These are phyloP conservation scores for Nyctanthes arbortristis DNA, from an alignment of 257 asterid genomes.

Conservation along the genomic window DNA sequence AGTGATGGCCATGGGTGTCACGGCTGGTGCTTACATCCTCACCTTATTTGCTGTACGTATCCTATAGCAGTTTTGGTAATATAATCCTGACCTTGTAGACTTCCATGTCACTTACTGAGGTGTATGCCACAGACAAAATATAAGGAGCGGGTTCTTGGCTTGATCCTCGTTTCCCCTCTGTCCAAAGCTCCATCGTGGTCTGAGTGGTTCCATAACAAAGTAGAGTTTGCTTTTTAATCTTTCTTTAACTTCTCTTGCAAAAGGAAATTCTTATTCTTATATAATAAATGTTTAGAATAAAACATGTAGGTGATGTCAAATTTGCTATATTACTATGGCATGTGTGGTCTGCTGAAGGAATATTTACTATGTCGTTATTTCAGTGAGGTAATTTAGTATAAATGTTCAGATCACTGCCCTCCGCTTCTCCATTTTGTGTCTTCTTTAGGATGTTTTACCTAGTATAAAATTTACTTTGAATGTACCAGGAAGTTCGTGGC, in stretches of 20 bases:
- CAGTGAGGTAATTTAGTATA: conserved; percentile 72
- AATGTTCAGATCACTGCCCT: too few relatives aligned
- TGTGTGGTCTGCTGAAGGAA: conserved; percentile 80
- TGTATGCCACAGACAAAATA: conserved; percentile 60
- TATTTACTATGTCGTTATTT: conserved; percentile 74
- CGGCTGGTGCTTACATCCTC: conserved; percentile 92
- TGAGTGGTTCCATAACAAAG: conserved; percentile 93
- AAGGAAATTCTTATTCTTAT: conserved; percentile 11
- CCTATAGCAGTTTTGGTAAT: conserved; percentile 3
- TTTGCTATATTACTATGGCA: conserved; percentile 79
- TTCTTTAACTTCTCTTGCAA: not conserved
- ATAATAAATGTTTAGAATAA: conserved; percentile 15
- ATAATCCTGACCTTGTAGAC: conserved; percentile 9
- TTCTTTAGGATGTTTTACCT: not conserved
- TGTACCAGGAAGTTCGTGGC: conserved; percentile 82
- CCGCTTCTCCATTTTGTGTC: not conserved
- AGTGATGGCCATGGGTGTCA: conserved; percentile 96
- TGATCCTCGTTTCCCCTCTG: conserved; percentile 89
- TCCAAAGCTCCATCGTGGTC: conserved; percentile 92
- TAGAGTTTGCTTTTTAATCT: conserved; percentile 24
- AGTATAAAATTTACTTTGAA: conserved; percentile 11
- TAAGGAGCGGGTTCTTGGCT: conserved; percentile 84
- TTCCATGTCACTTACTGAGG: conserved; percentile 10
- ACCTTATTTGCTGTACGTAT: conserved; percentile 78
- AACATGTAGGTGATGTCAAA: conserved; percentile 79